Conservation (phyloP, 371 early-diverging fungal species). For the Apophysomyces trapeziformis region DNA sequence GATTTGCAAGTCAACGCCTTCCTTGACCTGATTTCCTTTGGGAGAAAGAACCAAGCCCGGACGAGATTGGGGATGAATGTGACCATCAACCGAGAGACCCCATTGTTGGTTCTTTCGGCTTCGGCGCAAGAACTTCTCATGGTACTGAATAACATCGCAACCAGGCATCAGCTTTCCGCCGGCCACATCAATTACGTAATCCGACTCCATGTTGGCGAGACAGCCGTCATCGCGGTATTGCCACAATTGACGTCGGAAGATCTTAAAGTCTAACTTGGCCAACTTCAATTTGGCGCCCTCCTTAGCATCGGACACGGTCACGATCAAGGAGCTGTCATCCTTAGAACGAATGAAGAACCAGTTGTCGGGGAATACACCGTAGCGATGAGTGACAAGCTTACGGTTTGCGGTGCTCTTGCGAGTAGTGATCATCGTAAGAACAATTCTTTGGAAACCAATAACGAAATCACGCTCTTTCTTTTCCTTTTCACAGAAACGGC, state of each 20-base stretch:
- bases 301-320: constrained; percentile 35
- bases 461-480: constrained; percentile 23
- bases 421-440: not conserved
- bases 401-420: constrained; percentile 17
- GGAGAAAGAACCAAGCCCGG: constrained; percentile 40
- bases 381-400: constrained; percentile 39
- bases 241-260: constrained; percentile 59
- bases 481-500: constrained; percentile 28
- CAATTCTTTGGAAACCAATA: constrained; percentile 1
- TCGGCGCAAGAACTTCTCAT: constrained; percentile 39
- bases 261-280: constrained; percentile 37
- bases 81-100: constrained; percentile 50
- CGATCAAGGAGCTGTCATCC: constrained; percentile 30
- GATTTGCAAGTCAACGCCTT: constrained; percentile 34
- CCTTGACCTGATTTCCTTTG: constrained; percentile 22
- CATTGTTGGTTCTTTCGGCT: constrained; percentile 53
- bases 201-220: constrained; percentile 56
- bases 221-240: constrained; percentile 55
- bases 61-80: constrained; percentile 42
- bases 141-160: constrained; percentile 46
- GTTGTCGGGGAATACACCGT: constrained; percentile 51
- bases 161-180: constrained; percentile 41
- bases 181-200: constrained; percentile 59
- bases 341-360: constrained; percentile 57
- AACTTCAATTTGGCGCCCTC: constrained; percentile 45